phyloP scores from a whole-genome alignment of 495 filamentous ascomycete species.

The Trichoderma orchidacearum region DNA sequence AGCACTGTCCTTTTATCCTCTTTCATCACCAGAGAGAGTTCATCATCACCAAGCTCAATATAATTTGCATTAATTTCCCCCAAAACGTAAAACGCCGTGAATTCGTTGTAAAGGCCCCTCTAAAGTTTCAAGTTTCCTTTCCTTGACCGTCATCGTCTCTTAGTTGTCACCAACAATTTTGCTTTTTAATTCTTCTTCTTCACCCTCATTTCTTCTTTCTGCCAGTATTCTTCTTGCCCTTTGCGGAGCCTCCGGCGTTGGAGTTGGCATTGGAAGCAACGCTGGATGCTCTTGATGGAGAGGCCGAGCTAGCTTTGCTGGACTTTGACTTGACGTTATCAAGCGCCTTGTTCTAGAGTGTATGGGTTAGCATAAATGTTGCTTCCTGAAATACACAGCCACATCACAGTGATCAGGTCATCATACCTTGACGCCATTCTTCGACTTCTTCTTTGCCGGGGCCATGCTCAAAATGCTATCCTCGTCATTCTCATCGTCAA shows the following conservation, averaged over 20 bases:
- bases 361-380: background rate
- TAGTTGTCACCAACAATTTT: background rate
- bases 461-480: conserved; percentile 56
- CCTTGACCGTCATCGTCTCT: background rate
- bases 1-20: too few species aligned
- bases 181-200: background rate
- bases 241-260: conserved; percentile 12
- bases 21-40: too few species aligned
- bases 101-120: background rate
- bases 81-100: background rate
- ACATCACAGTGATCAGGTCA: background rate
- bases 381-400: background rate
- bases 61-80: background rate
- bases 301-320: conserved; percentile 42
- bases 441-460: conserved; percentile 85
- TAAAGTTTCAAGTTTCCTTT: background rate
- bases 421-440: conserved; percentile 60
- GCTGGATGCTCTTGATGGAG: conserved; percentile 40
- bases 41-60: background rate
- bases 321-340: conserved; percentile 45
- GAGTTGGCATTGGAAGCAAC: conserved; percentile 22
- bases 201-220: background rate
- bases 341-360: conserved; percentile 43
- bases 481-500: conserved; percentile 72
- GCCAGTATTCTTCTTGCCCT: conserved; percentile 35